phyloP scores from a whole-genome alignment of 306 rosid genomes.

The Vicia sativa region DNA sequence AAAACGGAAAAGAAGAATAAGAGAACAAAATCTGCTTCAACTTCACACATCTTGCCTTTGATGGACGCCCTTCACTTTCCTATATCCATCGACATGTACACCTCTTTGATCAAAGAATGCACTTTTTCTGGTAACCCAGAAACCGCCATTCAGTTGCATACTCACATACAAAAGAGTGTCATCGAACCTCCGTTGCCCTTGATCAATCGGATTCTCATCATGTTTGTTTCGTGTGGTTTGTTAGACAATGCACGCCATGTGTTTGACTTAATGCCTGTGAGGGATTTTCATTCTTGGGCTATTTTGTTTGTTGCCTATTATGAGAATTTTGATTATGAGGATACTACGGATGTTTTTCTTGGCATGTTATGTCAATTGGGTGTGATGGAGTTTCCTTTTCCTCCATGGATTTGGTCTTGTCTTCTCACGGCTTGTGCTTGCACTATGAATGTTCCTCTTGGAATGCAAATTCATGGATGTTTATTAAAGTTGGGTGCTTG shows the following conservation, averaged over 20 bases:
- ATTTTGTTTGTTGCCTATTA: slow-evolving; percentile 45
- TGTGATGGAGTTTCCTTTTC: slow-evolving; percentile 36
- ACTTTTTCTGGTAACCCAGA: slow-evolving; percentile 44
- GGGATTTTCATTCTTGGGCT: slow-evolving; percentile 63
- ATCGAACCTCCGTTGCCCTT: slow-evolving; percentile 35
- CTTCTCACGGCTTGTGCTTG: slow-evolving; percentile 53
- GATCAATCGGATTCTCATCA: slow-evolving; percentile 48
- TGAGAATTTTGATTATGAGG: slow-evolving; percentile 40
- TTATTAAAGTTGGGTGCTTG: slow-evolving; percentile 46
- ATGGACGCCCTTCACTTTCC: slow-evolving; percentile 51
- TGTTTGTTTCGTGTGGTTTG: slow-evolving; percentile 52
- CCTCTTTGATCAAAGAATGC: slow-evolving; percentile 53
- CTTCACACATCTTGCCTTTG: slow-evolving; percentile 50
- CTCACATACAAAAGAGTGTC: slow-evolving; percentile 44
- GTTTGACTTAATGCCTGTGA: slow-evolving; percentile 43
- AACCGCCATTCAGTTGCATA: slow-evolving; percentile 43
- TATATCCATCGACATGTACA: slow-evolving; percentile 49
- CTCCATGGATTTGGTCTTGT: slow-evolving; percentile 54
- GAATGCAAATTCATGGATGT: slow-evolving; percentile 60
- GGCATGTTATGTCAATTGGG: slow-evolving; percentile 44
- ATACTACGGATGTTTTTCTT: slow-evolving; percentile 29
- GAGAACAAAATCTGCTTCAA: slow-evolving; percentile 35
- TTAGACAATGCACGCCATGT: slow-evolving; percentile 38
- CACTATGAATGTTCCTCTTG: slow-evolving; percentile 46
- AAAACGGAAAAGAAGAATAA: not conserved